Conservation (phyloP, 1,139 yeast species). For the Geotrichum reessii region DNA sequence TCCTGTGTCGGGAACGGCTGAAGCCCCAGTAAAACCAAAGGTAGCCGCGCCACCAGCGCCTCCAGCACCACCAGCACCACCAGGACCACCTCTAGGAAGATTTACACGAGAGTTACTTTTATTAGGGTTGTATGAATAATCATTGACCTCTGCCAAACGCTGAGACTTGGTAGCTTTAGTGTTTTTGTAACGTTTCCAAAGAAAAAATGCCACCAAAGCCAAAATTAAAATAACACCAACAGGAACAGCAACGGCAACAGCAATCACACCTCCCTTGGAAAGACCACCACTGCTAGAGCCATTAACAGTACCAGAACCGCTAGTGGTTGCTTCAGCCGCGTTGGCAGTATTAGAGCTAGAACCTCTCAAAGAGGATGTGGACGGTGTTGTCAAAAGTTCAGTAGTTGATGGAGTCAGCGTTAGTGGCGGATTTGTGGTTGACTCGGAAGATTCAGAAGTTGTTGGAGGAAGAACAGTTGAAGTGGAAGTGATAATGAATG, state of each 20-base stretch:
- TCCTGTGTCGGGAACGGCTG: constrained; percentile 1
- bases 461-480: constrained; percentile 9
- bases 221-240: constrained; percentile 13
- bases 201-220: constrained; percentile 10
- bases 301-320: neutral
- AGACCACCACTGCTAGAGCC: constrained; percentile 1
- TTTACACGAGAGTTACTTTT: constrained; percentile 1
- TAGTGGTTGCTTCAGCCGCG: constrained; percentile 2
- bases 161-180: constrained; percentile 15
- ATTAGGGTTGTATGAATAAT: constrained; percentile 18
- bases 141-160: constrained; percentile 19
- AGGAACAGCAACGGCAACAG: constrained; percentile 19
- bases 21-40: neutral
- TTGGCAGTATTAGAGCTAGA: neutral
- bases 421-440: neutral
- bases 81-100: neutral
- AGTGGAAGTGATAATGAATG: constrained; percentile 17
- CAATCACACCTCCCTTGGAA: constrained; percentile 12
- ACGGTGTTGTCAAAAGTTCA: neutral
- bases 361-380: neutral
- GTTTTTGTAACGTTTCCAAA: constrained; percentile 15
- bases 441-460: neutral
- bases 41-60: constrained; percentile 1
- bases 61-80: constrained; percentile 1
- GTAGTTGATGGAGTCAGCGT: neutral